A percentile compares a stretch with the other conserved stretches of the same genome.
phyloP scores from a whole-genome alignment of 192 early-diverging fungal species.

The Diversispora epigaea region DNA sequence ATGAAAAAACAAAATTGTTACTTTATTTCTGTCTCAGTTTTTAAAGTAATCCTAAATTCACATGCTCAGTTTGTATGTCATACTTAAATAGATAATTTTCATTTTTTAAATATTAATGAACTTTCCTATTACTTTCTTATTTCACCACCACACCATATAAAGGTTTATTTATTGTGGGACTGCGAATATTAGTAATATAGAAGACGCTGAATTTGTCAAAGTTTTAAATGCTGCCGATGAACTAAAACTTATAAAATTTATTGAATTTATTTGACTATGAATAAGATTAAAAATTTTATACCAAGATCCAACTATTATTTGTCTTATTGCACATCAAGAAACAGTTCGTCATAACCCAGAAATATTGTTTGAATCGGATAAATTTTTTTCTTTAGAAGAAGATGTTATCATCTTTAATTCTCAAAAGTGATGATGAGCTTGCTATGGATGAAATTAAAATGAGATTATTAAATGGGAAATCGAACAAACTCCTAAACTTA shows the following conservation, averaged over 20 bases:
- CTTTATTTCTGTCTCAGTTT: not conserved
- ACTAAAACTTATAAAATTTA: not conserved
- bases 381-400: no score
- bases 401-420: not conserved
- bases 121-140: no score
- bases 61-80: not conserved
- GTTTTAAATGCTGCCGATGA: not conserved
- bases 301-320: not conserved
- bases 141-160: no score
- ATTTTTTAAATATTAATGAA: no score
- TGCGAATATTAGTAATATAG: not conserved
- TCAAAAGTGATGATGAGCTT: not conserved
- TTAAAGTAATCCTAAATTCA: not conserved
- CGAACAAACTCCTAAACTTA: not conserved
- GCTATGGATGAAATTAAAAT: not conserved
- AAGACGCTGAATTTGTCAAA: not conserved
- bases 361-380: not conserved
- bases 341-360: not conserved
- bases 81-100: not conserved
- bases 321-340: not conserved
- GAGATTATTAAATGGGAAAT: not conserved
- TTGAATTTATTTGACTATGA: not conserved
- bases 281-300: not conserved
- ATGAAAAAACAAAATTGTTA: not conserved
- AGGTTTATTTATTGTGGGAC: not conserved